Percentiles rank a stretch among this genome's conserved stretches.
These are phyloP conservation scores for Magnusiomyces paraingens DNA, from an alignment of 1,139 yeast species.

Conservation along the genomic window DNA sequence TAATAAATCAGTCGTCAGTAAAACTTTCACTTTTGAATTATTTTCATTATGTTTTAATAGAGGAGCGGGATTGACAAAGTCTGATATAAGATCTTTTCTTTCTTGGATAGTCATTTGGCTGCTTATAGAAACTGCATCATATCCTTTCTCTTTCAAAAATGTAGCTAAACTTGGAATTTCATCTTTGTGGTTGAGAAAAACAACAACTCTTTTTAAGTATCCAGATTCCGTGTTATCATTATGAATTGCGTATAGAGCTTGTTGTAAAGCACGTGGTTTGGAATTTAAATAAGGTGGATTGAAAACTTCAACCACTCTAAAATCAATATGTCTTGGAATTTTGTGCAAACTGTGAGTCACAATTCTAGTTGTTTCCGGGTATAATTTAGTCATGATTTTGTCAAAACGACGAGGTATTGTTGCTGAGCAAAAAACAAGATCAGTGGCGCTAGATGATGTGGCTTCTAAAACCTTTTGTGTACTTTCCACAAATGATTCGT, in stretches of 20 bases:
- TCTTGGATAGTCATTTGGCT: constrained; percentile 58
- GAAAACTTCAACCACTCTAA: constrained; percentile 68
- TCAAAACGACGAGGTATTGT: constrained; percentile 81
- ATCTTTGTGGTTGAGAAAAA: constrained; percentile 74
- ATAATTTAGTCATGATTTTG: constrained; percentile 50
- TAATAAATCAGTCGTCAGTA: constrained; percentile 83
- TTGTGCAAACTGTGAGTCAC: constrained; percentile 80
- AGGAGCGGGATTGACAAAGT: constrained; percentile 55
- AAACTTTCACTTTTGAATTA: constrained; percentile 41
- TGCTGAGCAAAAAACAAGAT: constrained; percentile 77
- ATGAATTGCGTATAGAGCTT: constrained; percentile 77
- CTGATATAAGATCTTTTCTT: constrained; percentile 48
- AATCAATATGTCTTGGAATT: constrained; percentile 66
- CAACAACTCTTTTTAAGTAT: constrained; percentile 69
- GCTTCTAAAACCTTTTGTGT: constrained; percentile 52
- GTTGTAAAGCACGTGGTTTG: constrained; percentile 77
- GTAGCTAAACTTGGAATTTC: constrained; percentile 55
- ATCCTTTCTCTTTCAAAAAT: constrained; percentile 50
- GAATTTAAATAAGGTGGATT: constrained; percentile 76
- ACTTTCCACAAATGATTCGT: constrained; percentile 67
- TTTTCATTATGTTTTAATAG: constrained; percentile 28
- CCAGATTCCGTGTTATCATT: constrained; percentile 80
- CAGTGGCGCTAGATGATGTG: constrained; percentile 47
- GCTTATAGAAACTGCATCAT: constrained; percentile 56
- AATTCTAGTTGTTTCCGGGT: constrained; percentile 62